These are phyloP conservation scores for Celoporthe dispersa DNA, from an alignment of 2,329 filamentous ascomycete species.

Conservation along the genomic window DNA sequence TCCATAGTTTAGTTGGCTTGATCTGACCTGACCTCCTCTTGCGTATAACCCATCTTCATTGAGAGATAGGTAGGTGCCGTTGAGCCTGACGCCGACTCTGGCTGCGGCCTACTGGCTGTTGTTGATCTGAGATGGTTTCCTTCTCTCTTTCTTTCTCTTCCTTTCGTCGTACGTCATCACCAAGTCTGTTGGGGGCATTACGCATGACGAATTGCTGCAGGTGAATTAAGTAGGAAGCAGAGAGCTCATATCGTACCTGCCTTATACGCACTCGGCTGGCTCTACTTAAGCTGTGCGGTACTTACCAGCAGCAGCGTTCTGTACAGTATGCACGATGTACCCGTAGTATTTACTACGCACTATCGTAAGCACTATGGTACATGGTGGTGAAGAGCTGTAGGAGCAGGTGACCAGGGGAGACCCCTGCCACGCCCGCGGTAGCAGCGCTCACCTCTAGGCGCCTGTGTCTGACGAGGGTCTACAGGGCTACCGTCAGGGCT, in stretches of 20 bases:
- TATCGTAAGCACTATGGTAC: no score
- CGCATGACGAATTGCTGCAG: neutral
- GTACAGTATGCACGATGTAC: neutral
- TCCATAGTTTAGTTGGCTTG: no score
- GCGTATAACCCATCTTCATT: neutral
- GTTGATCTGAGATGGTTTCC: neutral
- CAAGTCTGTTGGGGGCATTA: neutral
- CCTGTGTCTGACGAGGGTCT: neutral
- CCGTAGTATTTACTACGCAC: neutral
- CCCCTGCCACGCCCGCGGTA: neutral
- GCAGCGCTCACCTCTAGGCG: neutral
- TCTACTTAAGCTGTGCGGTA: no score
- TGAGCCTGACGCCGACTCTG: neutral
- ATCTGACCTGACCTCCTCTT: neutral
- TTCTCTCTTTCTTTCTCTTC: no score
- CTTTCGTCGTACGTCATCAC: no score
- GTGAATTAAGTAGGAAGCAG: no score
- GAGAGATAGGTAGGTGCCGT: neutral
- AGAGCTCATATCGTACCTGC: neutral
- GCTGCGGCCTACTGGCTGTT: neutral
- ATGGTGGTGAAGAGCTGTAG: neutral
- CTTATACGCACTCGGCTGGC: no score
- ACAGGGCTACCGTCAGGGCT: constrained; percentile 1
- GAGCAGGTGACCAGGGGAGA: constrained; percentile 1
- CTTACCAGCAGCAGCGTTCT: neutral